phyloP scores from a whole-genome alignment of 2,329 filamentous ascomycete genomes.

The Paramyrothecium sp. region DNA sequence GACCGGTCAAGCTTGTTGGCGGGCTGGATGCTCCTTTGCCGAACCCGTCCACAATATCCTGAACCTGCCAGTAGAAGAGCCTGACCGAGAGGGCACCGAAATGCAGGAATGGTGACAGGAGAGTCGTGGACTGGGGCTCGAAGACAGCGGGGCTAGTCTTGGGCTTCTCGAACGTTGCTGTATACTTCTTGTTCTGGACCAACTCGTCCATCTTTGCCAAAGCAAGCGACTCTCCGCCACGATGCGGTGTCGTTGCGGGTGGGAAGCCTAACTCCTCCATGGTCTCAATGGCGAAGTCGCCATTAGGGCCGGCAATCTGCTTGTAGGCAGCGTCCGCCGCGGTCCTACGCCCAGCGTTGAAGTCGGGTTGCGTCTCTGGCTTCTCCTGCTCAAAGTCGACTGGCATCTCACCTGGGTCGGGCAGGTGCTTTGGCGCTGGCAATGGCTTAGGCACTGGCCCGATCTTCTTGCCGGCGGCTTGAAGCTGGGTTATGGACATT shows the following conservation, averaged over 20 bases:
- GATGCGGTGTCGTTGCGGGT: slow-evolving; percentile 62
- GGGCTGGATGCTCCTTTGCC: slow-evolving; percentile 57
- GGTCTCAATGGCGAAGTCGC: slow-evolving; percentile 69
- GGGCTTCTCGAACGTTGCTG: slow-evolving; percentile 73
- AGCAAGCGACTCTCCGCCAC: slow-evolving; percentile 68
- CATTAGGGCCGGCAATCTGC: slow-evolving; percentile 62
- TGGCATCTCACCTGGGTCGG: slow-evolving; percentile 63
- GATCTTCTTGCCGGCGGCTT: slow-evolving; percentile 60
- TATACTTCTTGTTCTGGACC: slow-evolving; percentile 62
- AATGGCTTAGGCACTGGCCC: slow-evolving; percentile 62
- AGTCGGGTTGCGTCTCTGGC: slow-evolving; percentile 51
- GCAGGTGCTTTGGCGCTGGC: slow-evolving; percentile 55
- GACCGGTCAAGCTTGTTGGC: slow-evolving; percentile 69
- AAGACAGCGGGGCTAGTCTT: slow-evolving; percentile 74
- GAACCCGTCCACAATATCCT: slow-evolving; percentile 58
- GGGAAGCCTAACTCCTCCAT: slow-evolving; percentile 69
- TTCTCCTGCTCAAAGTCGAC: slow-evolving; percentile 56
- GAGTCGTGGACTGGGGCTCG: slow-evolving; percentile 68
- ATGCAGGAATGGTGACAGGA: slow-evolving; percentile 72
- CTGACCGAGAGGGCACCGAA: slow-evolving; percentile 71
- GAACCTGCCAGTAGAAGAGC: slow-evolving; percentile 70
- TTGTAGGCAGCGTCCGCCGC: slow-evolving; percentile 56
- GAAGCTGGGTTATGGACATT: slow-evolving; percentile 70
- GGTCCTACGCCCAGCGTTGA: slow-evolving; percentile 57
- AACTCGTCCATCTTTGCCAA: slow-evolving; percentile 57